A percentile compares a stretch with the other conserved stretches of the same genome.
These are phyloP conservation scores for Russula griseocarnosa DNA, from an alignment of 768 basidiomycete species.

Conservation along the genomic window DNA sequence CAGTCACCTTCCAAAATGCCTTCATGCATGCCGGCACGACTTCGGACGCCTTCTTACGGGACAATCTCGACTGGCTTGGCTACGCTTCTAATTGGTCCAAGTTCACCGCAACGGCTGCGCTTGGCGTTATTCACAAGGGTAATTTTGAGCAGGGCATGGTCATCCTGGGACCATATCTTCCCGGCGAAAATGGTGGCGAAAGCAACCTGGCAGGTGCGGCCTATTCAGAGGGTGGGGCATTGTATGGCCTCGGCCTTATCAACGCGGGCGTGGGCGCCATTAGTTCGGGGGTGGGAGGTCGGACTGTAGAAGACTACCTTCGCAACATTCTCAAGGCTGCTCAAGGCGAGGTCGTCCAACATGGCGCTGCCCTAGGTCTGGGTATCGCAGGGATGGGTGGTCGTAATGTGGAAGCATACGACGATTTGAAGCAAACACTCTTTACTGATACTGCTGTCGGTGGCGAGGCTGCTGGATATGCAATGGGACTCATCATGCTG, in stretches of 20 bases:
- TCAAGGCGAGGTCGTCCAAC: constrained; percentile 86
- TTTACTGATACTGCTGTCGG: constrained; percentile 95
- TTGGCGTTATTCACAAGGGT: constrained; percentile 97
- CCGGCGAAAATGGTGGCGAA: constrained; percentile 64
- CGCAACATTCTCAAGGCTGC: constrained; percentile 72
- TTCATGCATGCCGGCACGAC: constrained; percentile 99
- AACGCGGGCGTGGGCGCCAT: constrained; percentile 77
- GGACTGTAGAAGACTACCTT: constrained; percentile 69
- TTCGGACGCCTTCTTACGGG: constrained; percentile 87
- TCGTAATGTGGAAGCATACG: constrained; percentile 83
- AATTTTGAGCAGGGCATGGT: constrained; percentile 90
- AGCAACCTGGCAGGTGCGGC: constrained; percentile 73
- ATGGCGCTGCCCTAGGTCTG: constrained; percentile 95
- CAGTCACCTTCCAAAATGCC: constrained; percentile 93
- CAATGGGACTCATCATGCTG: constrained; percentile 97
- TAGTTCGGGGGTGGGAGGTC: constrained; percentile 38
- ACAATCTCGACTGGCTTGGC: constrained; percentile 95
- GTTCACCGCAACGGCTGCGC: constrained; percentile 93
- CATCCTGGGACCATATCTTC: constrained; percentile 92
- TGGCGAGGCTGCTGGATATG: constrained; percentile 93
- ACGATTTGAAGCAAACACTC: constrained; percentile 81
- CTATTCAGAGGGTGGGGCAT: constrained; percentile 93
- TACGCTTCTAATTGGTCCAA: constrained; percentile 98
- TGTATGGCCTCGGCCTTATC: constrained; percentile 92
- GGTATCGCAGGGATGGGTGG: constrained; percentile 95